Base-by-base conservation (phyloP, 371 early-diverging fungal genomes). In the Mortierella sp. region DNA sequence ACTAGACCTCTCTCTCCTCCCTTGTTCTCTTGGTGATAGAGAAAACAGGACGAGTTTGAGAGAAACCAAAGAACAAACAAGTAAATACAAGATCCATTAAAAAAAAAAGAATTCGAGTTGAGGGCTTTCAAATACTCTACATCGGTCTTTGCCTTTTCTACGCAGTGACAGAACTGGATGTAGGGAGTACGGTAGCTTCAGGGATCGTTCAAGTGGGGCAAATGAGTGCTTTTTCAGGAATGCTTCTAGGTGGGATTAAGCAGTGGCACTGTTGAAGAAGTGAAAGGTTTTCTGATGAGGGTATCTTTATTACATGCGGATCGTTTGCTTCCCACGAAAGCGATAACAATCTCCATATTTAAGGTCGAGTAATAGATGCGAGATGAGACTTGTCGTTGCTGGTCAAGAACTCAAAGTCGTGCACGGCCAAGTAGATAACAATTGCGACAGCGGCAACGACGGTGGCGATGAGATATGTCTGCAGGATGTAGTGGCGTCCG, bases 341-440 rank as follows among this genome's bases (percentile, higher is more conserved):
- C 37, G 5, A 73, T 21, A 48, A 3, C 46, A 21, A 46, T 5
- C 16, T 75, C 26, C 19, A 40, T 44, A 43, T 24, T 69, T 44
- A 80, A 2, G 84, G 84, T 28, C 84, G 72, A n/a, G 51, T 69
- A 40, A 72, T 64, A 2, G 80, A 77, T 0, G 69, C 78, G 13
- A 78, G 67, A 55, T 81, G 76, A 4, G 85, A 85, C 70, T 78
- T 77, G 71, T 85, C 85, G 57, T 85, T 85, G 37, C 81, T 81
- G 31, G 85, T 85, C 59, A 85, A 57, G 76, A 80, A 76, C 19
- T 85, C 76, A 69, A 85, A 85, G 16, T 78, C n/a, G 28, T 85
- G 10, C 0, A 46, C 24, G 2, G 79, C 81, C 73, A 85, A 75
- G 71, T 81, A 85, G 28, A 54, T 51, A 50, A 81, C 37, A 24